Evolutionary conservation across 1,284 basidiomycete species (phyloP).

Genomic region (Hypsizygus ulmarius): DNA sequence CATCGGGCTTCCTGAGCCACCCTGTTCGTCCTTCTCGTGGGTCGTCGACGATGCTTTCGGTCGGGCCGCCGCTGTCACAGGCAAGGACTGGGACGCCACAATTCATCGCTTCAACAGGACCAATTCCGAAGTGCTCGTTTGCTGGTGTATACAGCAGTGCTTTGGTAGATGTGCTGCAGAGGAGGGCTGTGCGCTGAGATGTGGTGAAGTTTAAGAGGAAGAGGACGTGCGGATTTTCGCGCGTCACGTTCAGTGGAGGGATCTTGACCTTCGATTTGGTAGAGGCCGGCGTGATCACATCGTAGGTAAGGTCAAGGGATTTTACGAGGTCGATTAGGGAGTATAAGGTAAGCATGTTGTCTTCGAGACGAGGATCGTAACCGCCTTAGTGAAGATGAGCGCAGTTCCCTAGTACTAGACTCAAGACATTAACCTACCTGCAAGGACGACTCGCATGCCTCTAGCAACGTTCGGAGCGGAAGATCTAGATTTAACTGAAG

Average conservation of each 20-base stretch:
- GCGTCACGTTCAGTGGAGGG: conserved; percentile 37
- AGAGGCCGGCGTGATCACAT: conserved; percentile 45
- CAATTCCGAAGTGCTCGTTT: conserved; percentile 98
- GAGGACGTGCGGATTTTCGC: conserved; percentile 58
- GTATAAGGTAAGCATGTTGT: conserved; percentile 38
- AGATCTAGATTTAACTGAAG: conserved; percentile 35
- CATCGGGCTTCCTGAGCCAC: conserved; percentile 66
- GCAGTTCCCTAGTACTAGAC: neutral
- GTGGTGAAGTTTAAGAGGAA: conserved; percentile 88
- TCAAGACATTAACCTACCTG: conserved; percentile 45
- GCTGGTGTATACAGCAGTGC: conserved; percentile 90
- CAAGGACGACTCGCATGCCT: conserved; percentile 66
- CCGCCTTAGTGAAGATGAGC: conserved; percentile 45
- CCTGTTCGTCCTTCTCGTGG: conserved; percentile 48
- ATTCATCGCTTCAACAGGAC: conserved; percentile 93
- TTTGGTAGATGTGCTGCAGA: conserved; percentile 62
- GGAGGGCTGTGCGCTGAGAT: conserved; percentile 73
- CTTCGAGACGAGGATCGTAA: conserved; percentile 46
- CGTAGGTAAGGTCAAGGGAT: conserved; percentile 49
- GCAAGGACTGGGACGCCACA: conserved; percentile 90
- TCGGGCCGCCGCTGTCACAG: conserved; percentile 88
- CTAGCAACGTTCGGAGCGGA: conserved; percentile 17
- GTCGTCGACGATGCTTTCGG: conserved; percentile 74
- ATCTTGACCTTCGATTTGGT: conserved; percentile 23
- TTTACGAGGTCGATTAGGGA: conserved; percentile 58